Percentiles rank a stretch among this genome's conserved stretches.
These are phyloP conservation scores for Chalciporus chontae DNA, from an alignment of 768 basidiomycete species.

Conservation along the genomic window DNA sequence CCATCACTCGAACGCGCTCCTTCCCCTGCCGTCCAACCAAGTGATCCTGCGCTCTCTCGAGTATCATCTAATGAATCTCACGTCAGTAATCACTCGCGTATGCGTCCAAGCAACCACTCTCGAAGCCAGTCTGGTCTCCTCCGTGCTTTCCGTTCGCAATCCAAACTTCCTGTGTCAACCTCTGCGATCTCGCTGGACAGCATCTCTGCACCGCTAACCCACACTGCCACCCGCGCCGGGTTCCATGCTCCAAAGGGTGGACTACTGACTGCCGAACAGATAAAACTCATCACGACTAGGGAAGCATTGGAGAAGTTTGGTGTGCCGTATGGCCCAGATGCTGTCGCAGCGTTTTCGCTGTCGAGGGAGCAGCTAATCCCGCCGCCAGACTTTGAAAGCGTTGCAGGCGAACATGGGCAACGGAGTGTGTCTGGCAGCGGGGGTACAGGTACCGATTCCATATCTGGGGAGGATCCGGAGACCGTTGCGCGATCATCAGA, in stretches of 20 bases:
- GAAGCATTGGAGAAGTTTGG: slow-evolving; percentile 69
- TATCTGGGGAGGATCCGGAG: neutral
- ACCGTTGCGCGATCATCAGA: no score
- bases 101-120: slow-evolving; percentile 31
- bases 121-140: slow-evolving; percentile 32
- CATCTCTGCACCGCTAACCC: slow-evolving; percentile 73
- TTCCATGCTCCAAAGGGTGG: slow-evolving; percentile 56
- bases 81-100: slow-evolving; percentile 16
- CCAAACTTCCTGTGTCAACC: slow-evolving; percentile 46
- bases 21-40: slow-evolving; percentile 14
- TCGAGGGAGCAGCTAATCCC: slow-evolving; percentile 45
- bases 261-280: slow-evolving; percentile 44
- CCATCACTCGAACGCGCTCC: slow-evolving; percentile 15
- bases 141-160: slow-evolving; percentile 42
- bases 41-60: slow-evolving; percentile 20
- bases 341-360: slow-evolving; percentile 53
- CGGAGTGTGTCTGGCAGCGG: neutral
- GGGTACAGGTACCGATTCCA: neutral
- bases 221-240: slow-evolving; percentile 68
- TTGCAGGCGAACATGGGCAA: neutral
- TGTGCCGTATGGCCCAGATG: slow-evolving; percentile 72
- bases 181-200: slow-evolving; percentile 69
- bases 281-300: slow-evolving; percentile 66
- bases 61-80: slow-evolving; percentile 23
- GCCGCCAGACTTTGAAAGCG: slow-evolving; percentile 50